These are phyloP conservation scores for Durotheca rogersii DNA, from an alignment of 495 filamentous ascomycete species.

Conservation along the genomic window DNA sequence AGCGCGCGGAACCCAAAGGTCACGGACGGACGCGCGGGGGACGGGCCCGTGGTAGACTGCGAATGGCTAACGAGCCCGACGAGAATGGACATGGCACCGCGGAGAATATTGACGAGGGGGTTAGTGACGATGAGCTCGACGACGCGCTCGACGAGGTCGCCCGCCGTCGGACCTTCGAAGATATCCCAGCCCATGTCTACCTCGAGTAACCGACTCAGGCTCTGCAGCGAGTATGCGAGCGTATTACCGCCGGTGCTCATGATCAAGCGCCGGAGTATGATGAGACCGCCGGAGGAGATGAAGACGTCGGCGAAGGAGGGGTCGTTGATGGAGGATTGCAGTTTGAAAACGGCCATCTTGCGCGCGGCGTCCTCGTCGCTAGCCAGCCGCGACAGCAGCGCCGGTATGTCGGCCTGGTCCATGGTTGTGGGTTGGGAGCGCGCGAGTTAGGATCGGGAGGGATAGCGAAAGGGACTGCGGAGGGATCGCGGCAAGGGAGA, in stretches of 20 bases:
- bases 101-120: constrained; percentile 93
- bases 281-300: constrained; percentile 82
- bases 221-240: constrained; percentile 88
- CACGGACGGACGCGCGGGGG: constrained; percentile 46
- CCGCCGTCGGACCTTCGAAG: constrained; percentile 51
- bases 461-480: constrained; percentile 15
- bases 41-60: constrained; percentile 43
- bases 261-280: constrained; percentile 75
- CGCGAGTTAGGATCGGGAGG: constrained; percentile 8
- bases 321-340: constrained; percentile 91
- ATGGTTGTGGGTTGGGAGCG: constrained; percentile 37
- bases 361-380: constrained; percentile 80
- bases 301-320: constrained; percentile 96
- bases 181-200: constrained; percentile 98
- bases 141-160: constrained; percentile 65
- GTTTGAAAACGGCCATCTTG: constrained; percentile 98
- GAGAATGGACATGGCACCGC: constrained; percentile 94
- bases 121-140: constrained; percentile 95
- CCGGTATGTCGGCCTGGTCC: constrained; percentile 58
- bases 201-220: constrained; percentile 80
- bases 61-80: constrained; percentile 90
- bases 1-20: constrained; percentile 83
- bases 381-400: constrained; percentile 55
- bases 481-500: no score
- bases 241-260: constrained; percentile 89